Evolutionary conservation across 108 stramenopile genomes (phyloP).

Genomic region (Fragilariopsis cylindrus): DNA sequence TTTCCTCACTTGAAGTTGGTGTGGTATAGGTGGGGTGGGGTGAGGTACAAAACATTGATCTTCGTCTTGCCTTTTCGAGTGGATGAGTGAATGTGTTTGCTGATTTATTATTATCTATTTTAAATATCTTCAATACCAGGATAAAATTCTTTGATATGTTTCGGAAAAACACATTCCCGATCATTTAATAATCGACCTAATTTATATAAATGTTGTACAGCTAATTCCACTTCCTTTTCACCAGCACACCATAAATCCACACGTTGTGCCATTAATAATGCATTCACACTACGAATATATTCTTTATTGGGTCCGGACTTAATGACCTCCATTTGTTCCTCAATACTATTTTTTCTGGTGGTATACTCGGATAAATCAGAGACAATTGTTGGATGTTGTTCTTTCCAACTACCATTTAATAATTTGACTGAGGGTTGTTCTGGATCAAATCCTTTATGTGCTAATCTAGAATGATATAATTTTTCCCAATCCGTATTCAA

Average conservation of each 20-base stretch:
- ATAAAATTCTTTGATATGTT: constrained; percentile 83
- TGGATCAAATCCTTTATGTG: constrained; percentile 77
- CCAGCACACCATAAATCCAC: constrained; percentile 91
- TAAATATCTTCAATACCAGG: constrained; percentile 81
- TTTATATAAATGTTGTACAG: constrained; percentile 81
- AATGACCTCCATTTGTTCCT: constrained; percentile 61
- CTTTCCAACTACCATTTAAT: constrained; percentile 62
- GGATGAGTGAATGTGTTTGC: neutral
- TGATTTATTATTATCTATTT: neutral
- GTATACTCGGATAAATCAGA: constrained; percentile 55
- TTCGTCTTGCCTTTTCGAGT: no score
- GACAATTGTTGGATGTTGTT: constrained; percentile 47
- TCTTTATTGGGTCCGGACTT: constrained; percentile 72
- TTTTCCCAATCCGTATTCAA: constrained; percentile 55
- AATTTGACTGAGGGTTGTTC: constrained; percentile 61
- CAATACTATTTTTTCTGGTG: constrained; percentile 55
- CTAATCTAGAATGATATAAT: constrained; percentile 47
- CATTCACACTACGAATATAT: constrained; percentile 73
- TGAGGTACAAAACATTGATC: no score
- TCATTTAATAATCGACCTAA: constrained; percentile 77
- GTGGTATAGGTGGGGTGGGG: no score
- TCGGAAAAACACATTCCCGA: constrained; percentile 67
- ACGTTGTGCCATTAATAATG: constrained; percentile 82
- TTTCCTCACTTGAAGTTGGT: no score
- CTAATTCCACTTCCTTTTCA: constrained; percentile 79